Percentiles rank a stretch among this genome's conserved stretches.
Evolutionary conservation across 805 yeast genomes (phyloP).

Genomic region (Kluyveromyces lactis): DNA sequence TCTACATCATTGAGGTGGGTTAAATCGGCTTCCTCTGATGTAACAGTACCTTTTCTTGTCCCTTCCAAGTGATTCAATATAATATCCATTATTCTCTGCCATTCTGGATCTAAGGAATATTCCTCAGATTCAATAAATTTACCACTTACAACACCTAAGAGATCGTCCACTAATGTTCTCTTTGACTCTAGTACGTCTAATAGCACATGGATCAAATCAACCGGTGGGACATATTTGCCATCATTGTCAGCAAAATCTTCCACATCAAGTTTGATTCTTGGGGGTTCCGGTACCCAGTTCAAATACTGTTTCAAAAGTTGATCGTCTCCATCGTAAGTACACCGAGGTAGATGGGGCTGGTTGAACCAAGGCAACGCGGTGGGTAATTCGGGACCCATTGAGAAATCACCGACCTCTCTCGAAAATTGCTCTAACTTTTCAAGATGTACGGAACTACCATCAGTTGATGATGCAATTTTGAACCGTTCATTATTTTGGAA

Average conservation of each 20-base stretch:
- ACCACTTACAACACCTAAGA: constrained; percentile 16
- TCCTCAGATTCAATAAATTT: constrained; percentile 16
- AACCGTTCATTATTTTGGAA: constrained; percentile 16
- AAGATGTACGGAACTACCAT: background rate
- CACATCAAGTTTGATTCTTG: background rate
- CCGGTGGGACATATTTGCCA: constrained; percentile 6
- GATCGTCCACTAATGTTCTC: constrained; percentile 18
- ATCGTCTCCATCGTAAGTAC: constrained; percentile 4
- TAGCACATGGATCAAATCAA: constrained; percentile 17
- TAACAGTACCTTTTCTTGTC: constrained; percentile 4
- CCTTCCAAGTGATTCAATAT: constrained; percentile 13
- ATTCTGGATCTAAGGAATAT: constrained; percentile 19
- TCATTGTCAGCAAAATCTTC: constrained; percentile 9
- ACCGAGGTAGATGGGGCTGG: constrained; percentile 2
- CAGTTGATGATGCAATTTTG: constrained; percentile 8
- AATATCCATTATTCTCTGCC: constrained; percentile 18
- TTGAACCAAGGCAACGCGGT: constrained; percentile 1
- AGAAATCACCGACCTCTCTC: constrained; percentile 3
- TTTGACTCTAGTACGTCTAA: constrained; percentile 20
- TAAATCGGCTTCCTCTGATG: constrained; percentile 8
- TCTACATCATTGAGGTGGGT: constrained; percentile 49
- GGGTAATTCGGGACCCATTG: background rate
- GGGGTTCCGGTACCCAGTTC: constrained; percentile 23
- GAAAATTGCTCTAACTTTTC: constrained; percentile 2
- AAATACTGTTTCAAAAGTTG: constrained; percentile 16